Conservation (phyloP, 495 filamentous ascomycete genomes). For the Xylaria curta region DNA sequence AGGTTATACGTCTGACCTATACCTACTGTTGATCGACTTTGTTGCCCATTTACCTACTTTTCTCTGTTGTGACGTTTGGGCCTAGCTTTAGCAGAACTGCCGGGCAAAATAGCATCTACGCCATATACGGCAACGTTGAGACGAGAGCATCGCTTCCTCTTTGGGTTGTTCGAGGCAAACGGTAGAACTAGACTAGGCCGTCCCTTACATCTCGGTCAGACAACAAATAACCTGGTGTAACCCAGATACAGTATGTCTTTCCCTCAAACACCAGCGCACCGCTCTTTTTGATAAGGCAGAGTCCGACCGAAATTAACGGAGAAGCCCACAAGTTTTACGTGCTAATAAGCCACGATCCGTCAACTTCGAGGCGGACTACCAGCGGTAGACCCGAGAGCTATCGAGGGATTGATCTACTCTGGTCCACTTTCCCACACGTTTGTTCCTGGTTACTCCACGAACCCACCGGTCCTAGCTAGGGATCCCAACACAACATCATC, state of each 20-base stretch:
- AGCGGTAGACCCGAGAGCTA: slow-evolving; percentile 2
- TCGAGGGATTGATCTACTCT: slow-evolving; percentile 25
- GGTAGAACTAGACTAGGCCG: slow-evolving; percentile 16
- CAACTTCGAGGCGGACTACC: slow-evolving; percentile 9
- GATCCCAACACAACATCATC: slow-evolving; percentile 33
- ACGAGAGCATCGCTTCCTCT: slow-evolving; percentile 24
- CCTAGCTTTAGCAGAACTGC: background rate
- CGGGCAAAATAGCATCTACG: slow-evolving; percentile 14
- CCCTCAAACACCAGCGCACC: slow-evolving; percentile 18
- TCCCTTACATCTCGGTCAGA: slow-evolving; percentile 20
- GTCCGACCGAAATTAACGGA: slow-evolving; percentile 24
- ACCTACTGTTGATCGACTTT: background rate
- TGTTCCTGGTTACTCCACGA: slow-evolving; percentile 29
- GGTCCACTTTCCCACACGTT: slow-evolving; percentile 37
- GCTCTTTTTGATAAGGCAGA: slow-evolving; percentile 12
- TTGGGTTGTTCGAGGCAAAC: slow-evolving; percentile 8
- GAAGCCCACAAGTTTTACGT: slow-evolving; percentile 20
- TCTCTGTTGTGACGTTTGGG: slow-evolving; percentile 4
- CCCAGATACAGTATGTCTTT: slow-evolving; percentile 18
- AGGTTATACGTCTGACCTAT: background rate
- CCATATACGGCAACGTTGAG: background rate
- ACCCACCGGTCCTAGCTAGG: slow-evolving; percentile 35
- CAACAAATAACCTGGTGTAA: slow-evolving; percentile 19
- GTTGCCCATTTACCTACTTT: background rate
- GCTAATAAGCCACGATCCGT: slow-evolving; percentile 12